A percentile compares a stretch with the other conserved stretches of the same genome.
Evolutionary conservation across 73 alveolate genomes (phyloP).

Genomic region (Paramecium sexaurelia): DNA sequence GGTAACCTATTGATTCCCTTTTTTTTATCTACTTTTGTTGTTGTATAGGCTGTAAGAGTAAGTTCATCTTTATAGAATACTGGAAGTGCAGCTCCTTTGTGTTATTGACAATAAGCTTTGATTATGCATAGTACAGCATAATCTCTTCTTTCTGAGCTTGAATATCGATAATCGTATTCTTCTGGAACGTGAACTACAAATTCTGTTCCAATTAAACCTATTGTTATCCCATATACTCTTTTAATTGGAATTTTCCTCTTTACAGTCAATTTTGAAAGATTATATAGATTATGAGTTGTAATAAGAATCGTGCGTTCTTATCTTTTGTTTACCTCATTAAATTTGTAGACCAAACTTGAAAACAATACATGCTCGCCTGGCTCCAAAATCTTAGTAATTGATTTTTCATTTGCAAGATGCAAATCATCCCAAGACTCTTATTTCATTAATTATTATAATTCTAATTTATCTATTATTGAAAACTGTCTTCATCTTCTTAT

Average conservation of each 20-base stretch:
- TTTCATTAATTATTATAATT: background rate
- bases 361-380: slow-evolving; percentile 77
- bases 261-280: slow-evolving; percentile 73
- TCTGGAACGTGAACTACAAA: slow-evolving; percentile 78
- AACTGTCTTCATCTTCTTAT: background rate
- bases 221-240: slow-evolving; percentile 77
- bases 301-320: slow-evolving; percentile 79
- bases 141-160: slow-evolving; percentile 69
- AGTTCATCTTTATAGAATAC: slow-evolving; percentile 67
- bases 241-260: slow-evolving; percentile 78
- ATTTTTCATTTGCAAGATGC: slow-evolving; percentile 63
- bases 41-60: slow-evolving; percentile 77
- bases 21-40: slow-evolving; percentile 85
- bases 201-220: slow-evolving; percentile 67
- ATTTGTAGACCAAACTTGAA: slow-evolving; percentile 75
- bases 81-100: slow-evolving; percentile 51
- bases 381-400: slow-evolving; percentile 57
- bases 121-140: slow-evolving; percentile 33
- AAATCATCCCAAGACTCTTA: slow-evolving; percentile 57
- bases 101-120: slow-evolving; percentile 50
- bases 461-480: background rate
- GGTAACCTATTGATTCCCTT: slow-evolving; percentile 83
- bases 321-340: slow-evolving; percentile 80
- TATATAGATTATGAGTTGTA: slow-evolving; percentile 77
- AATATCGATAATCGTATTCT: slow-evolving; percentile 79